Evolutionary conservation across 257 asterid genomes (phyloP).

Genomic region (Asclepias syriaca): DNA sequence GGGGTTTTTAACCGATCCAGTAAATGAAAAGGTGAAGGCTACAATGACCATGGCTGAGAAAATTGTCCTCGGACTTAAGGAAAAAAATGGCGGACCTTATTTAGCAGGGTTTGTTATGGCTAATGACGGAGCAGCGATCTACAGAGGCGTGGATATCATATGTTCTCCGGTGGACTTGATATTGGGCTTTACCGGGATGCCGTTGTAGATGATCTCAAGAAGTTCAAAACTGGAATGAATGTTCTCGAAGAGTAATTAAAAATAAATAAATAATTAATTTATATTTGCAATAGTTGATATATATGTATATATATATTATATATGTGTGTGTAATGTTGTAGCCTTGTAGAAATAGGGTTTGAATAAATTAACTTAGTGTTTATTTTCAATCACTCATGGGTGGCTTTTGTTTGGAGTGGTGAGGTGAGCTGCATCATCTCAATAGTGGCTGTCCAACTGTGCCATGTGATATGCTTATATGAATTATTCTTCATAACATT

Average conservation of each 20-base stretch:
- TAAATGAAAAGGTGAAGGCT: conserved; percentile 10
- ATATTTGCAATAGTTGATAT: background rate
- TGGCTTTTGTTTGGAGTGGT: too few species aligned
- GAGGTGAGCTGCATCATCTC: background rate
- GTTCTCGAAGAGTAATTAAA: background rate
- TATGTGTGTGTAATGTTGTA: too few species aligned
- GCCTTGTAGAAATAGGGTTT: too few species aligned
- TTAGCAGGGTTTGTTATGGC: conserved; percentile 21
- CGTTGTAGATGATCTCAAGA: conserved; percentile 11
- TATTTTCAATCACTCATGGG: too few species aligned
- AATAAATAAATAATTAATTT: background rate
- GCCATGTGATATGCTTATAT: conserved; percentile 4
- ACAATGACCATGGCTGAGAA: conserved; percentile 15
- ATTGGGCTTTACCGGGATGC: conserved; percentile 18
- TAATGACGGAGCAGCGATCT: conserved; percentile 16
- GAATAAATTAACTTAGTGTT: too few species aligned
- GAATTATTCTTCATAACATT: background rate
- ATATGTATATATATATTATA: too few species aligned
- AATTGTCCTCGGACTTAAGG: conserved; percentile 4
- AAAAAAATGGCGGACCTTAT: conserved; percentile 8
- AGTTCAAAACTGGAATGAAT: conserved; percentile 12
- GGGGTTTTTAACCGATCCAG: conserved; percentile 14
- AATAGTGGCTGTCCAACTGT: conserved; percentile 5
- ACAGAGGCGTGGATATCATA: conserved; percentile 11
- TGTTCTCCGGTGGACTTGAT: conserved; percentile 18